Conservation (phyloP, 305 asterid species). For the Fraxinus albicans region DNA sequence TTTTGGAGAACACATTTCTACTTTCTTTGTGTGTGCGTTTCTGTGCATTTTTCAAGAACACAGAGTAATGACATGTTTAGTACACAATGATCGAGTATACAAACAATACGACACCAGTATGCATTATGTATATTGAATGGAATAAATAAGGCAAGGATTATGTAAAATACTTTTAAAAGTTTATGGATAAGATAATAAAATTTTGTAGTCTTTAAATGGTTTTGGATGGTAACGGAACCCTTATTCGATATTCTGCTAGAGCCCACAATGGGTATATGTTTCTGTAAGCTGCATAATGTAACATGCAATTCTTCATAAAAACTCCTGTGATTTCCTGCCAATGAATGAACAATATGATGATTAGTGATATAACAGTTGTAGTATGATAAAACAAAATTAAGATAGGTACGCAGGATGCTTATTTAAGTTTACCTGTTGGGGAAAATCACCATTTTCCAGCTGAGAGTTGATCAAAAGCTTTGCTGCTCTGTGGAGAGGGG, state of each 20-base stretch:
- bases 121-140: background rate
- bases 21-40: background rate
- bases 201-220: background rate
- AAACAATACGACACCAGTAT: background rate
- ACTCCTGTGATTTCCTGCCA: slow-evolving; percentile 77
- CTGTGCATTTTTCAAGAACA: background rate
- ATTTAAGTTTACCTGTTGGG: slow-evolving; percentile 64
- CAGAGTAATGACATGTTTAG: background rate
- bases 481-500: slow-evolving; percentile 76
- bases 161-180: background rate
- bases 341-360: background rate
- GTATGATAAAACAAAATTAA: background rate
- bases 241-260: slow-evolving; percentile 67
- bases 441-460: slow-evolving; percentile 82
- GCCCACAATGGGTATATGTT: slow-evolving; percentile 83
- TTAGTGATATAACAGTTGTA: background rate
- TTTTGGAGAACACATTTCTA: background rate
- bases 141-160: background rate
- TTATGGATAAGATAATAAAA: background rate
- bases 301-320: slow-evolving; percentile 82
- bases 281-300: slow-evolving; percentile 72
- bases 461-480: slow-evolving; percentile 85
- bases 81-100: background rate
- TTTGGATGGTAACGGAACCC: slow-evolving; percentile 33
- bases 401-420: background rate